A percentile compares a stretch with the other conserved stretches of the same genome.
Conservation (phyloP, 2,329 filamentous ascomycete species). For the Cytospora piceae region DNA sequence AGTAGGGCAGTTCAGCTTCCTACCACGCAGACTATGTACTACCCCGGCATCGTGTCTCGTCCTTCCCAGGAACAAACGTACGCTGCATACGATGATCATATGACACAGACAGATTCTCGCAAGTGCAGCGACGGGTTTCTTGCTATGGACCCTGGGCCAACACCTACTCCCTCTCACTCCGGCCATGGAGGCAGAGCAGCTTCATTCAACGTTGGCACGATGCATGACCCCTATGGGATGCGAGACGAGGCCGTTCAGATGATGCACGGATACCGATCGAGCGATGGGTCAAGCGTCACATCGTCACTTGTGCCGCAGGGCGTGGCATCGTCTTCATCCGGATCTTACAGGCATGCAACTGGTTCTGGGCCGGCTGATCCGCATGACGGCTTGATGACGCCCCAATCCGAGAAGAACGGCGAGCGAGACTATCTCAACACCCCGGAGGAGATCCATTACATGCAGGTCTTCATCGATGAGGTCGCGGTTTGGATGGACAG, state of each 20-base stretch:
- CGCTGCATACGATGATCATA: slow-evolving; percentile 25
- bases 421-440: slow-evolving; percentile 69
- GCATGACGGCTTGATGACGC: slow-evolving; percentile 44
- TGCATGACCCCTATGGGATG: slow-evolving; percentile 32
- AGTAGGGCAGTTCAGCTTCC: slow-evolving; percentile 10
- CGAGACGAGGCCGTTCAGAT: slow-evolving; percentile 35
- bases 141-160: slow-evolving; percentile 27
- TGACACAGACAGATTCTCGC: slow-evolving; percentile 19
- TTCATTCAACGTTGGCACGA: slow-evolving; percentile 30
- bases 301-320: slow-evolving; percentile 45
- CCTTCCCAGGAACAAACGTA: slow-evolving; percentile 21
- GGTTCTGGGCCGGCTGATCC: slow-evolving; percentile 42
- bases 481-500: slow-evolving; percentile 95
- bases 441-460: slow-evolving; percentile 80
- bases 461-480: slow-evolving; percentile 91
- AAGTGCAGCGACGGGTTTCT: slow-evolving; percentile 25
- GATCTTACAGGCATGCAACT: slow-evolving; percentile 30
- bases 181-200: slow-evolving; percentile 19
- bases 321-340: slow-evolving; percentile 39
- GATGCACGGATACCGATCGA: slow-evolving; percentile 39
- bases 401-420: slow-evolving; percentile 45
- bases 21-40: slow-evolving; percentile 21
- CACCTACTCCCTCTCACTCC: slow-evolving; percentile 35
- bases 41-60: slow-evolving; percentile 15
- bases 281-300: slow-evolving; percentile 45